A percentile compares a stretch with the other conserved stretches of the same genome.
Evolutionary conservation across 768 basidiomycete species (phyloP).

Genomic region (Pleurotus platypus): DNA sequence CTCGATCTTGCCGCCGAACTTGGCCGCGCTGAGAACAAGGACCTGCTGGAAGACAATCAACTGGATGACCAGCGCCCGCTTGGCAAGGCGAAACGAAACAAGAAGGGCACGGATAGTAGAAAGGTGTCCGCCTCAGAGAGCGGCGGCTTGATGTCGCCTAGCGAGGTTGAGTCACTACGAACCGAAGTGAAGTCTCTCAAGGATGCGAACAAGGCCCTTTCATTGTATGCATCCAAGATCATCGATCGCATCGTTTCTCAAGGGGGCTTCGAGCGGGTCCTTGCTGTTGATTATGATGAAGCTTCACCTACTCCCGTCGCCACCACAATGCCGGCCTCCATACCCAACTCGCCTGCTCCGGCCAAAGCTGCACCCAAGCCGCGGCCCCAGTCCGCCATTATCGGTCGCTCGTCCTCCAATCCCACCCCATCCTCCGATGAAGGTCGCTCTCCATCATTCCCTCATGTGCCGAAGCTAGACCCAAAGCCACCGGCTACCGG

Average conservation of each 20-base stretch:
- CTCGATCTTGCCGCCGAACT: constrained; percentile 90
- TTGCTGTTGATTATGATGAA: constrained; percentile 87
- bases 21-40: constrained; percentile 88
- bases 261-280: constrained; percentile 95
- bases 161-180: constrained; percentile 72
- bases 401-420: constrained; percentile 37
- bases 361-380: constrained; percentile 35
- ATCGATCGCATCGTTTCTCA: constrained; percentile 95
- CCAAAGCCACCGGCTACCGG: constrained; percentile 20
- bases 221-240: constrained; percentile 95
- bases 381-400: constrained; percentile 61
- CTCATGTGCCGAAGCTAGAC: constrained; percentile 15
- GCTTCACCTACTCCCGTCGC: constrained; percentile 45
- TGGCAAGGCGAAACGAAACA: constrained; percentile 45
- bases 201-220: constrained; percentile 94
- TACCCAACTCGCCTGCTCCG: constrained; percentile 18
- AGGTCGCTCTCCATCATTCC: constrained; percentile 19
- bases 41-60: constrained; percentile 56
- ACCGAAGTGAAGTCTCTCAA: constrained; percentile 89
- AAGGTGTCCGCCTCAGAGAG: constrained; percentile 30
- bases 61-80: constrained; percentile 43
- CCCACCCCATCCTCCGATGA: constrained; percentile 25
- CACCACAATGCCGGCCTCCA: constrained; percentile 23
- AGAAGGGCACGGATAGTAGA: constrained; percentile 38
- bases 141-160: constrained; percentile 37